A percentile compares a stretch with the other conserved stretches of the same genome.
Evolutionary conservation across 2,329 filamentous ascomycete species (phyloP).

Genomic region (Fusarium mangiferae): DNA sequence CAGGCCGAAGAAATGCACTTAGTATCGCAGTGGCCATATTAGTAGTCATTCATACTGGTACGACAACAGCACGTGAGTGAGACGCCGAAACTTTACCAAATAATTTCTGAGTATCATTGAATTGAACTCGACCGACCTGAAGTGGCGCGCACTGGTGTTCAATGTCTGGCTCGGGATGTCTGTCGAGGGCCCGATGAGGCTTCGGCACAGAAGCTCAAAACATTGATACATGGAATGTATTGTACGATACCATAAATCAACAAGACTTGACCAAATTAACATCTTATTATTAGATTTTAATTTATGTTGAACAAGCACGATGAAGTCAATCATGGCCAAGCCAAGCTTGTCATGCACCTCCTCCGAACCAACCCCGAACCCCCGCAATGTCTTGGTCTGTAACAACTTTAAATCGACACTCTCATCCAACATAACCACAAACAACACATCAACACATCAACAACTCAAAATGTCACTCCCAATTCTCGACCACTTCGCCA

Average conservation of each 20-base stretch:
- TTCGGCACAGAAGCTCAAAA: not conserved
- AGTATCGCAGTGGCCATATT: not conserved
- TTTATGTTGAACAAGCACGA: too few relatives aligned
- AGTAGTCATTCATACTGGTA: not conserved
- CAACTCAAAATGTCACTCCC: constrained; percentile 32
- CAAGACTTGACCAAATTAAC: accelerated
- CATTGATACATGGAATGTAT: not conserved
- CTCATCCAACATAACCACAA: not conserved
- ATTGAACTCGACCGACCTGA: too few relatives aligned
- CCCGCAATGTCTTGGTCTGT: constrained; percentile 15
- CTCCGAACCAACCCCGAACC: constrained; percentile 34
- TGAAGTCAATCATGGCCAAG: not conserved
- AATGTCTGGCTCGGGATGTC: not conserved
- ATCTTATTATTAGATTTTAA: too few relatives aligned
- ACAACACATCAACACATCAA: not conserved
- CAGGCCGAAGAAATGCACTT: not conserved
- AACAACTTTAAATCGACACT: not conserved
- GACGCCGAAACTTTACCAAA: accelerated
- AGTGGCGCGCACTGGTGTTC: not conserved
- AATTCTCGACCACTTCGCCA: constrained; percentile 71
- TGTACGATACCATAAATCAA: accelerated
- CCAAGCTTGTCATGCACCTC: not conserved
- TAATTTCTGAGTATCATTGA: accelerated
- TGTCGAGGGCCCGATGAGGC: not conserved
- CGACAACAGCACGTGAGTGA: accelerated